Base-by-base conservation (phyloP, 345 rosid genomes). In the Kandelia obovata region DNA sequence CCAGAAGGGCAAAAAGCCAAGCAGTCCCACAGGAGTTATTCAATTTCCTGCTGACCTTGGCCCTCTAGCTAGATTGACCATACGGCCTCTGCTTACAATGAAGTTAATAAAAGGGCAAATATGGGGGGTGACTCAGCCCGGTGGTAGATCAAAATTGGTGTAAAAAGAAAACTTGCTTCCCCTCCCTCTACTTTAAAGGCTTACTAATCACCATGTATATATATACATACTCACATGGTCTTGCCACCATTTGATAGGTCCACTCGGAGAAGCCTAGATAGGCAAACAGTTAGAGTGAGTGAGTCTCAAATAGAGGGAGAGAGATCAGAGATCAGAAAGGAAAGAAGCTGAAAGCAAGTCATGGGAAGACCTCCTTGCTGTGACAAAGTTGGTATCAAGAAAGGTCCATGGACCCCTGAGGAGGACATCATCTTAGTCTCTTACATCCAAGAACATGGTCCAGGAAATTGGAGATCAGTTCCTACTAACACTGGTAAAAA, bases 401-500 rank as follows among this genome's bases (percentile, higher is more conserved):
- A 92, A 82, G 98, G 98, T 69, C 98, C 98, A 70, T 92, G 98
- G 98, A 92, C 98, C 27, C 98, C 98, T 73, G 96, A 92, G 72
- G 96, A 92, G 75, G 98, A 92, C 77, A 89, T 92, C 83, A 87
- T 92, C 71, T 77, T 92, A 27, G 98, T 92, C 56, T 87, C 98
- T 82, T 92, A 90, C 77, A 90, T 92, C 64, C 96, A 92, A 80
- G 87, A 89, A 82, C 93, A 92, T 75, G 98, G 98, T 60, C 96
- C 98, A 7, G 98, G 98, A 32, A 92, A 89, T 66, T 92, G 98
- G 98, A 87, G 98, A 90, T 87, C 92, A 65, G 98, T 92, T 52
- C 98, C 98, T 67, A 86, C 93, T 21, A 92, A 86, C 81, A 92
- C 98, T 58, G 98, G 98, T 89, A 83, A 34, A 34, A 51, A 6